Conservation (phyloP, 352 stramenopile species). For the Phytophthora pinifolia region DNA sequence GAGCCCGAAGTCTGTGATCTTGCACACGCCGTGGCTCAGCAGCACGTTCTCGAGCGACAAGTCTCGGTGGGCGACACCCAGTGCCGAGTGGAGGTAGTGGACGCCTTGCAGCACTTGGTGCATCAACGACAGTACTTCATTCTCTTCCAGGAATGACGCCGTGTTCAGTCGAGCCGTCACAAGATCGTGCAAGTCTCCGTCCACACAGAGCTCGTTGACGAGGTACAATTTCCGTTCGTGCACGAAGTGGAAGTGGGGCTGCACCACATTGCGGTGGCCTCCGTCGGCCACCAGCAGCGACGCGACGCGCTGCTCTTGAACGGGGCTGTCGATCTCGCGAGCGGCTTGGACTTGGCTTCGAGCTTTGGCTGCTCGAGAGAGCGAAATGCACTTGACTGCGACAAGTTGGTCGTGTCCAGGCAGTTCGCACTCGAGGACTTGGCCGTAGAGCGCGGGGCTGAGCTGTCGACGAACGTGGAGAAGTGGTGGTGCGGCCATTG, state of each 20-base stretch:
- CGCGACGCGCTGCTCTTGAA: constrained; percentile 27
- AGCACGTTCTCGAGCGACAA: constrained; percentile 64
- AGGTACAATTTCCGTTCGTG: constrained; percentile 27
- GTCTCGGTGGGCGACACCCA: constrained; percentile 49
- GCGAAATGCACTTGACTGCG: constrained; percentile 37
- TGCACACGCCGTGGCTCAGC: constrained; percentile 32
- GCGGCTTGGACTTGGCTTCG: not conserved
- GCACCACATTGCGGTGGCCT: constrained; percentile 36
- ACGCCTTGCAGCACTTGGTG: constrained; percentile 42
- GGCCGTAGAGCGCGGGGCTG: constrained; percentile 24
- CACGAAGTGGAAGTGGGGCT: constrained; percentile 27
- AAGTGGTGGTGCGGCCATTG: constrained; percentile 5
- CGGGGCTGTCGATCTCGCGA: constrained; percentile 30
- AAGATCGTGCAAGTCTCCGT: constrained; percentile 48
- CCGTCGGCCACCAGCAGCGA: constrained; percentile 15
- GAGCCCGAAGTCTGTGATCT: constrained; percentile 65
- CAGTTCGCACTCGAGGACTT: constrained; percentile 32
- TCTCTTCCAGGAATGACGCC: constrained; percentile 15
- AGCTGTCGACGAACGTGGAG: constrained; percentile 24
- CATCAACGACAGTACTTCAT: constrained; percentile 39
- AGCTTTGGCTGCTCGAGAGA: constrained; percentile 11
- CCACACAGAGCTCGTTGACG: constrained; percentile 53
- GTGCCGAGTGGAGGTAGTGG: constrained; percentile 38
- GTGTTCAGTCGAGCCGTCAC: constrained; percentile 11
- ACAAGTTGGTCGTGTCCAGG: constrained; percentile 9